Base-by-base conservation (phyloP, 805 yeast genomes). In the Metschnikowia cerradonensis region DNA sequence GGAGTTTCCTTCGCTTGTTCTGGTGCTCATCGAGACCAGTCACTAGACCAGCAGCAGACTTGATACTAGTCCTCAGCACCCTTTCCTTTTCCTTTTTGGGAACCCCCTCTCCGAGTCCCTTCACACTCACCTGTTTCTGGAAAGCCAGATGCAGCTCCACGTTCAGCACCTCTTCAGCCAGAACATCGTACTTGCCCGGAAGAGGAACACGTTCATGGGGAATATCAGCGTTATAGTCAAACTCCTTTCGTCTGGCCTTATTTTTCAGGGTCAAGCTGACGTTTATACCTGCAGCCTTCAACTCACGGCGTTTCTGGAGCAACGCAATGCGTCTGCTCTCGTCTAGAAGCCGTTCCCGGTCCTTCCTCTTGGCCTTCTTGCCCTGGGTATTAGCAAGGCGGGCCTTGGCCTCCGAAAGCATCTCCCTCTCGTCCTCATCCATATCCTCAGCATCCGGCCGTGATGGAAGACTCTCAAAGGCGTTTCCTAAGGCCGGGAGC, bases 331-430 rank as follows among this genome's bases (percentile, higher is more conserved):
- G 70, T 58, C 82, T 78, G 52, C 89, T 86, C 61, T 90, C 96
- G 45, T 84, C 88, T 41, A 90, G 70, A 79, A 88, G 77, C 46
- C 94, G 72, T 64, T 92, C 98, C 51, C 97, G 74, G 2, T 85
- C 88, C 63, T 91, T 90, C 52, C 98, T 70, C 52, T 91, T 88
- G 0, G 97, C 97, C 67, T 92, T 92, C 58, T 91, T 90, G 52
- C 98, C 99, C 65, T 87, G 90, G 0, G 97, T 90, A 60, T 90
- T 91, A 11, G 96, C 88, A 55, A 92, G 71, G 58, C 99, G 79
- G 1, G 97, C 96, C 44, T 86, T 79, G 0, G 99, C 99, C 64
- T 94, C 99, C n/a, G 89, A 82, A 6, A 91, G 67, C 97, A 91
- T 90, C 65, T 92, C 97, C 50, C 79, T 71, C 60, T 92, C 97